Base-by-base conservation (phyloP, 495 filamentous ascomycete genomes). In the Astrothelium subdiscretum region DNA sequence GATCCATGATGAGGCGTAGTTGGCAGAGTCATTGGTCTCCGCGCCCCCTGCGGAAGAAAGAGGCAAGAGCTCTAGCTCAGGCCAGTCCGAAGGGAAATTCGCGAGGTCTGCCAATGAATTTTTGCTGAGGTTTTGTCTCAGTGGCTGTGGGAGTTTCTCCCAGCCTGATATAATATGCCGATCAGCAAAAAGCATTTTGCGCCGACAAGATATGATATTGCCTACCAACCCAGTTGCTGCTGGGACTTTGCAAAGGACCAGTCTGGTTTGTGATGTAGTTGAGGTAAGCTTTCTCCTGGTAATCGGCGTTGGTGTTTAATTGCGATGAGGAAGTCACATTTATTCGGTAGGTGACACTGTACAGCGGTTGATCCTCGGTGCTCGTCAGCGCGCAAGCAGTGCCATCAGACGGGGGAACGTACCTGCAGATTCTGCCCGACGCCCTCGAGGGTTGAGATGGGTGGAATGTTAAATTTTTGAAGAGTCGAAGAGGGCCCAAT, bases 41-140 rank as follows among this genome's bases (percentile, higher is more conserved):
- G 51, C 24, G 38, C 71, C 72, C 27, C 68, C 51, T 48, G 59
- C 73, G 63, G 69, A 66, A 44, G 29, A 58, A 29, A 62, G 32
- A 18, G 64, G 15, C 22, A 82, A 35, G 63, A 76, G 81, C 71
- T 84, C 80, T n/a, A 83, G 63, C 31, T 85, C 81, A 0, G 82
- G 83, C 83, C 83, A 86, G 66, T 85, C 82, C 0, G 61, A 6
- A 0, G 82, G 77, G 57, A 79, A 80, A 35, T 54, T 59, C 18
- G 66, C 63, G 8, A 84, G 76, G 26, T 68, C 69, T 0, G 60
- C 18, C 24, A 24, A 13, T 40, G 73, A 72, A 20, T 31, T 35
- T 54, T 32, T 27, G 18, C 31, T 42, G 11, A 66, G 62, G 32
- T 62, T 35, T 24, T 26, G 57, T 1, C 44, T 38, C 29, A 63